Conservation (phyloP, 139 green algal genomes). For the Auxenochlorella pyrenoidosa region DNA sequence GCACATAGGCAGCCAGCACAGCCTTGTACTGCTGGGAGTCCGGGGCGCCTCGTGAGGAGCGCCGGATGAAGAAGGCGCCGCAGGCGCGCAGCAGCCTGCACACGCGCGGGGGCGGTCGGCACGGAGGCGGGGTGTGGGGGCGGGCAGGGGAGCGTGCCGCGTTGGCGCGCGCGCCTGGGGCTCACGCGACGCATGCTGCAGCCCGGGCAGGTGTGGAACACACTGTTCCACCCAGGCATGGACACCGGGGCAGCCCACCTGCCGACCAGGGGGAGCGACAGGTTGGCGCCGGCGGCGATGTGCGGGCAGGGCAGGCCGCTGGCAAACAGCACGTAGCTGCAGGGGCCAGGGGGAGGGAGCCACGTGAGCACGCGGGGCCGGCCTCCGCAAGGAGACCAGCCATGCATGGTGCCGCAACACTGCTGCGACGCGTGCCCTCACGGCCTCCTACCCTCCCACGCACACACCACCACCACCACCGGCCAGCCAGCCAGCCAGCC, state of each 20-base stretch:
- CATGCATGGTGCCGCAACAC: no score
- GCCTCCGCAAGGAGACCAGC: no score
- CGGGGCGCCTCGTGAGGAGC: conserved; percentile 30
- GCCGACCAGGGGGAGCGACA: conserved; percentile 53
- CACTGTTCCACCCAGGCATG: no score
- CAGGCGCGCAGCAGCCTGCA: conserved; percentile 44
- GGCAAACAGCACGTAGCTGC: conserved; percentile 50
- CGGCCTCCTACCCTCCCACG: background rate
- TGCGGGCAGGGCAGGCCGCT: conserved; percentile 48
- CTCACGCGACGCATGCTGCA: no score
- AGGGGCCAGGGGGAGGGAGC: background rate
- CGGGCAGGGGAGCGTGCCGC: no score
- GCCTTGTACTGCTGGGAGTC: conserved; percentile 54
- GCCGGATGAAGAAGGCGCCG: conserved; percentile 62
- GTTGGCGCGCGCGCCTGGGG: no score
- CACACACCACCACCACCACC: background rate
- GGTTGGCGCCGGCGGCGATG: conserved; percentile 61
- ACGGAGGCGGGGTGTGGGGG: background rate
- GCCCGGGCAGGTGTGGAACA: no score
- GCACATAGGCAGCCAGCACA: conserved; percentile 48
- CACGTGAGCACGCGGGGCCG: background rate
- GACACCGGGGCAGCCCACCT: background rate
- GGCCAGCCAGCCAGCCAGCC: no score
- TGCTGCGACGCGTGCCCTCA: no score
- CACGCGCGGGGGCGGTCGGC: background rate